phyloP scores from a whole-genome alignment of 2,329 filamentous ascomycete species.

The Colletotrichum eremochloae region DNA sequence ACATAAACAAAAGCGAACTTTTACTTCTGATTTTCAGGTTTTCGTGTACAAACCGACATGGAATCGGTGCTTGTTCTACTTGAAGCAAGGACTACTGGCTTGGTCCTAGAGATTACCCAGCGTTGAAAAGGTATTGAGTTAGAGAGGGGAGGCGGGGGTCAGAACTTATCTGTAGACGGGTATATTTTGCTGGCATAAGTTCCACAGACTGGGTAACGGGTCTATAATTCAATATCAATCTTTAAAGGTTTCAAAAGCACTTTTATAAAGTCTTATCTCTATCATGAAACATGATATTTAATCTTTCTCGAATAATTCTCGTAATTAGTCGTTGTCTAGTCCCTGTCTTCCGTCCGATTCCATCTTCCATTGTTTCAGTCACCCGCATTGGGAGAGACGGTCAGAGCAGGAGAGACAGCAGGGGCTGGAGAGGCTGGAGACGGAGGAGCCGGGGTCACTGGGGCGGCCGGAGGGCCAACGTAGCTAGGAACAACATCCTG shows the following conservation, averaged over 20 bases:
- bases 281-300: neutral
- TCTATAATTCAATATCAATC: neutral
- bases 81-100: constrained; percentile 11
- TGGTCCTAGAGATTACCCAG: neutral
- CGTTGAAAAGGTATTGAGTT: neutral
- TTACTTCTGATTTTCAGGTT: constrained; percentile 22
- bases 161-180: neutral
- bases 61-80: constrained; percentile 17
- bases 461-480: neutral
- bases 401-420: neutral
- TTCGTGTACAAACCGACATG: constrained; percentile 23
- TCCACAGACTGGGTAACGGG: neutral
- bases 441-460: neutral
- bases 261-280: neutral
- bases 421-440: neutral
- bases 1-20: constrained; percentile 13
- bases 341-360: neutral
- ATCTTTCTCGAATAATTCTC: neutral
- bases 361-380: neutral
- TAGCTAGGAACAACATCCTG: neutral
- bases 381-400: neutral
- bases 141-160: neutral
- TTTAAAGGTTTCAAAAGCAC: neutral
- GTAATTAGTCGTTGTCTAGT: neutral
- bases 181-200: neutral